Evolutionary conservation across 2,329 filamentous ascomycete species (phyloP).

Genomic region (Tetracladium maxilliforme): DNA sequence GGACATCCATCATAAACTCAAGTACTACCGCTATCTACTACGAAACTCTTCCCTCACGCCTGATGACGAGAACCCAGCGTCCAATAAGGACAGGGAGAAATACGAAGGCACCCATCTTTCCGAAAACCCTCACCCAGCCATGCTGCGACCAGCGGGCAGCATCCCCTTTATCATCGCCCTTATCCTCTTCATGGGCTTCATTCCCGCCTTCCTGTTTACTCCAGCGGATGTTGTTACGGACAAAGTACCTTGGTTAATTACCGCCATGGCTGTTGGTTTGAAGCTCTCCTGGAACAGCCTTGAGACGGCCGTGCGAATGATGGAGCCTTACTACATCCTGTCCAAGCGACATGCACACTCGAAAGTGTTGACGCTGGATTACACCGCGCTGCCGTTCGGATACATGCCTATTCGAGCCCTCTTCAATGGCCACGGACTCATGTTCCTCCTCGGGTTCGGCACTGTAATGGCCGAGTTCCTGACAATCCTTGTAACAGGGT

Average conservation of each 20-base stretch:
- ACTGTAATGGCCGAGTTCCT: slow-evolving; percentile 60
- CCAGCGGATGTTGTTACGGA: slow-evolving; percentile 37
- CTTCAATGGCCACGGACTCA: slow-evolving; percentile 46
- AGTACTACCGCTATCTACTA: slow-evolving; percentile 50
- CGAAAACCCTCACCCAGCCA: slow-evolving; percentile 52
- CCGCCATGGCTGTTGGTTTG: slow-evolving; percentile 47
- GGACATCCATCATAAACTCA: slow-evolving; percentile 54
- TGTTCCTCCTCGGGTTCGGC: slow-evolving; percentile 55
- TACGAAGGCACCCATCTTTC: slow-evolving; percentile 33
- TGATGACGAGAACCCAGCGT: slow-evolving; percentile 32
- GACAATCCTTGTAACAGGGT: slow-evolving; percentile 52
- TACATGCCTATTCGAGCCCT: slow-evolving; percentile 47
- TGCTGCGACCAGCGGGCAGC: slow-evolving; percentile 45
- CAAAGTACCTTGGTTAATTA: slow-evolving; percentile 50
- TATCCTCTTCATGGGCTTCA: slow-evolving; percentile 35
- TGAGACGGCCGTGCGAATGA: slow-evolving; percentile 56
- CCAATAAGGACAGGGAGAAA: slow-evolving; percentile 25
- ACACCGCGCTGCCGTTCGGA: slow-evolving; percentile 56
- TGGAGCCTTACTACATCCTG: slow-evolving; percentile 62
- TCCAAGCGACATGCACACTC: slow-evolving; percentile 49
- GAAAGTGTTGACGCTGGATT: slow-evolving; percentile 54
- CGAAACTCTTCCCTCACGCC: slow-evolving; percentile 58
- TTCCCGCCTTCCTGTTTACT: slow-evolving; percentile 50
- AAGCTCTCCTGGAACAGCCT: slow-evolving; percentile 56
- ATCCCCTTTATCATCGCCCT: slow-evolving; percentile 46